These are phyloP conservation scores for Phytopythium mirpurense DNA, from an alignment of 352 stramenopile genomes.

Conservation along the genomic window DNA sequence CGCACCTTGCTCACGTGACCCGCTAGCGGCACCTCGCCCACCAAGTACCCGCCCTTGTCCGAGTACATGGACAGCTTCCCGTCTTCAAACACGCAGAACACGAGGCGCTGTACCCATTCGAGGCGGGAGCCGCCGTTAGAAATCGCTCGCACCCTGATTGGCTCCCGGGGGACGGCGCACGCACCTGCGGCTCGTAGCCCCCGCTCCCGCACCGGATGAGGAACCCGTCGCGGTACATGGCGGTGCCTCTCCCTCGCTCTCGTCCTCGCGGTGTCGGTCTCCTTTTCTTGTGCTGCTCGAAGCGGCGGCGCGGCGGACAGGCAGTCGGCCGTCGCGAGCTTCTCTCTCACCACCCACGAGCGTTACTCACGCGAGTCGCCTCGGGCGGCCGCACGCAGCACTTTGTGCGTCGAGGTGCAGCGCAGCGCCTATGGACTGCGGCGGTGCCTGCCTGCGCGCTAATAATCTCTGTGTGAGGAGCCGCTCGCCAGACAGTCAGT, in stretches of 20 bases:
- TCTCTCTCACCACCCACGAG: too few species aligned
- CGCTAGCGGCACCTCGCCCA: slow-evolving; percentile 57
- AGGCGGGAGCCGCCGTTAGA: slow-evolving; percentile 2
- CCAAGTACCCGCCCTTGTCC: slow-evolving; percentile 63
- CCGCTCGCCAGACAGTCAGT: too few species aligned
- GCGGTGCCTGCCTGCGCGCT: too few species aligned
- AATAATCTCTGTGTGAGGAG: too few species aligned
- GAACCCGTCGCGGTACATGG: slow-evolving; percentile 81
- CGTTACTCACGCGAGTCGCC: too few species aligned
- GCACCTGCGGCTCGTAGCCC: slow-evolving; percentile 48
- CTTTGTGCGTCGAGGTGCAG: too few species aligned
- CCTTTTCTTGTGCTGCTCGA: neutral
- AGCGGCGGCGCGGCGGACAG: too few species aligned
- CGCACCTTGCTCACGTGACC: slow-evolving; percentile 74
- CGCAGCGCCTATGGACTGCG: too few species aligned
- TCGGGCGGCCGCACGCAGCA: too few species aligned
- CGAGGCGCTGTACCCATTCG: slow-evolving; percentile 27
- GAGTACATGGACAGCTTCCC: slow-evolving; percentile 68
- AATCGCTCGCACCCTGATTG: too few species aligned
- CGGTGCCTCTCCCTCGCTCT: neutral
- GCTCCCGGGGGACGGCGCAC: neutral
- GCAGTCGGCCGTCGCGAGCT: too few species aligned
- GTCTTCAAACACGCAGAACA: slow-evolving; percentile 79
- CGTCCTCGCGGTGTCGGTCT: neutral
- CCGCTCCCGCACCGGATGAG: slow-evolving; percentile 55